Evolutionary conservation across 768 basidiomycete species (phyloP).

Genomic region (Gloeopeniophorella convolvens): DNA sequence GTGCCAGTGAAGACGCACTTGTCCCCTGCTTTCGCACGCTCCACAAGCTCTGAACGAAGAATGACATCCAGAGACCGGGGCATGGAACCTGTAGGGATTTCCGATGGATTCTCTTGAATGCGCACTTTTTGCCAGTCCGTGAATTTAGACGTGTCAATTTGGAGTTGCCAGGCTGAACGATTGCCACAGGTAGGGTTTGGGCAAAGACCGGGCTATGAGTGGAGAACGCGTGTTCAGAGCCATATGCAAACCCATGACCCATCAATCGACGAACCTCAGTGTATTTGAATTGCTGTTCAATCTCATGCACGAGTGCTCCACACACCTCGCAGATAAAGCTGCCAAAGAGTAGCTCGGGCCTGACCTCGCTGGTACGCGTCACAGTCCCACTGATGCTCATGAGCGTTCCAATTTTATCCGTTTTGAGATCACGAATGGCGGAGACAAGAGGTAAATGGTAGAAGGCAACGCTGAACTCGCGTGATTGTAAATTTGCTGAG

Average conservation of each 20-base stretch:
- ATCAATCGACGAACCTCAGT: constrained; percentile 62
- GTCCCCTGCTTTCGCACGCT: constrained; percentile 98
- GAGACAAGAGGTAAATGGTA: constrained; percentile 91
- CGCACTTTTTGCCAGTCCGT: constrained; percentile 99
- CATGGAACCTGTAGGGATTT: constrained; percentile 98
- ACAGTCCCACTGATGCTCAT: constrained; percentile 97
- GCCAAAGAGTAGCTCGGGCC: constrained; percentile 90
- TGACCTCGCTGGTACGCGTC: constrained; percentile 93
- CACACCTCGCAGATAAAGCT: constrained; percentile 93
- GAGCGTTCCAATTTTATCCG: constrained; percentile 89
- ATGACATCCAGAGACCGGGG: constrained; percentile 96
- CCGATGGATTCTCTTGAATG: constrained; percentile 97
- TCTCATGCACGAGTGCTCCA: constrained; percentile 76
- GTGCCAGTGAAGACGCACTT: constrained; percentile 97
- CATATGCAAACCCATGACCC: constrained; percentile 4
- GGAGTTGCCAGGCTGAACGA: constrained; percentile 83
- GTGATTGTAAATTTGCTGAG: constrained; percentile 80
- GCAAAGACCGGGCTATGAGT: constrained; percentile 75
- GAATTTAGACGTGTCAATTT: constrained; percentile 94
- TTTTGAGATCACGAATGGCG: constrained; percentile 89
- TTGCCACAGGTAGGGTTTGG: constrained; percentile 95
- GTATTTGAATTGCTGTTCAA: constrained; percentile 99
- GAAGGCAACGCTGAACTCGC: constrained; percentile 94
- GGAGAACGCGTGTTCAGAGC: not conserved
- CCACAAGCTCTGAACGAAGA: constrained; percentile 90